Base-by-base conservation (phyloP, 768 basidiomycete species). In the Phaffia tasmanica region DNA sequence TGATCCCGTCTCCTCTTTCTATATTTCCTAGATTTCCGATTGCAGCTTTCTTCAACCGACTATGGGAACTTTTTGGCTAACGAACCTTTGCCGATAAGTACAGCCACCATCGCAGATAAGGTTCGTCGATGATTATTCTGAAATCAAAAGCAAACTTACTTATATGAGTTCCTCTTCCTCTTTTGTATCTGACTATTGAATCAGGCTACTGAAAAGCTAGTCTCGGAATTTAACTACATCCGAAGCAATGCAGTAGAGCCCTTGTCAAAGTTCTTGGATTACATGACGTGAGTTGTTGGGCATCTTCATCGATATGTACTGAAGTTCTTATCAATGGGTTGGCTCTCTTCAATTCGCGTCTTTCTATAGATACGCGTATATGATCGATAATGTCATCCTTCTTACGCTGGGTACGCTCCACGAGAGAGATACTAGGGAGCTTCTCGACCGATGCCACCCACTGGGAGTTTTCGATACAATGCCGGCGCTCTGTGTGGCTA, bases 321-420 rank as follows among this genome's bases (percentile, higher is more conserved):
- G 27, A 54, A 27, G 21, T 18, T 16, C 27, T 27, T 4, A 54
- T 27, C 57, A 32, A 23, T n/a, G 8, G 57, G 42, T 7, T 46
- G 5, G 27, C 58, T 35, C 57, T 32, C 27, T 53, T 30, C 27
- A 23, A 25, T 15, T 46, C 18, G 9, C n/a, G 9, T 25, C 49
- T 35, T 14, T 14, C 35, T 27, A 3, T 76, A 95, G 92, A 55
- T 95, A 95, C 76, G 91, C 85, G 35, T 99, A 98, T 79, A 99
- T 99, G 95, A 98, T 99, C 74, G 95, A 99, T 83, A 99, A 99
- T 76, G 88, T 99, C 73, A 86, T 99, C 67, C 82, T 99, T 62
- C 82, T 99, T 73, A 99, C 98, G 70, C 93, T 95, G 19, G 95
- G 95, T 25, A 98, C 94, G 0, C 79, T 99, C 46, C 93, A 98